Evolutionary conservation across 352 stramenopile species (phyloP).

Genomic region (Phytopythium montanum): DNA sequence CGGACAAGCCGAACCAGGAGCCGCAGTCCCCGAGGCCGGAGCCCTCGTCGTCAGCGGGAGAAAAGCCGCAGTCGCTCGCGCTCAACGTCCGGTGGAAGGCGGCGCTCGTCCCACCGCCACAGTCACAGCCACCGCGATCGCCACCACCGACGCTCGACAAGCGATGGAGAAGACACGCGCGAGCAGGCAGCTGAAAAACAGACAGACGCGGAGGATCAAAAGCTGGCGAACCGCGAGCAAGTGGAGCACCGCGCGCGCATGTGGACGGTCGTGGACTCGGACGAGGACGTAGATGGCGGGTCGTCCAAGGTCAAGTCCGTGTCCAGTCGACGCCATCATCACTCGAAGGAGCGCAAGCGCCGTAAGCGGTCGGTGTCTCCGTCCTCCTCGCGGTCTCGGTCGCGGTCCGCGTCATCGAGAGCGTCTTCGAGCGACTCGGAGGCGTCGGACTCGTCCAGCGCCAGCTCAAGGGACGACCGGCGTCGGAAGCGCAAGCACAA

Average conservation of each 20-base stretch:
- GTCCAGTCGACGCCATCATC: background rate
- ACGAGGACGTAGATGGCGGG: conserved; percentile 7
- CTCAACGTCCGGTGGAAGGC: background rate
- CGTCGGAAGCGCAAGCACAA: conserved; percentile 4
- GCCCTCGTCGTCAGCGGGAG: background rate
- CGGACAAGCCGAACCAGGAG: conserved; percentile 9
- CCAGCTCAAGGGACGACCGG: conserved; percentile 13
- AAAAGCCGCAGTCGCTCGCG: conserved; percentile 2
- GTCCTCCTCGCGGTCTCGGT: conserved; percentile 22
- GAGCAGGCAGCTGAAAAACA: background rate
- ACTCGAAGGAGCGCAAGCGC: background rate
- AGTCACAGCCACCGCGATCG: background rate
- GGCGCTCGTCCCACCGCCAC: background rate
- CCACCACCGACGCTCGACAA: background rate
- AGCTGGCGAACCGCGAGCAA: conserved; percentile 30
- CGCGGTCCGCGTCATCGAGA: conserved; percentile 20
- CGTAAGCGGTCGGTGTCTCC: conserved; percentile 28
- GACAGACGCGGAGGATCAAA: conserved; percentile 16
- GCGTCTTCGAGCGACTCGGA: conserved; percentile 34
- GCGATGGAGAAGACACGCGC: background rate
- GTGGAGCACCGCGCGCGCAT: conserved; percentile 36
- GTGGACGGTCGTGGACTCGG: conserved; percentile 43
- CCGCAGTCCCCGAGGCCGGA: conserved; percentile 6
- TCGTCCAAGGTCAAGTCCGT: background rate
- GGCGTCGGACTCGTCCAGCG: conserved; percentile 19